A percentile compares a stretch with the other conserved stretches of the same genome.
Conservation (phyloP, 495 filamentous ascomycete species). For the Lepidopterella palustris region DNA sequence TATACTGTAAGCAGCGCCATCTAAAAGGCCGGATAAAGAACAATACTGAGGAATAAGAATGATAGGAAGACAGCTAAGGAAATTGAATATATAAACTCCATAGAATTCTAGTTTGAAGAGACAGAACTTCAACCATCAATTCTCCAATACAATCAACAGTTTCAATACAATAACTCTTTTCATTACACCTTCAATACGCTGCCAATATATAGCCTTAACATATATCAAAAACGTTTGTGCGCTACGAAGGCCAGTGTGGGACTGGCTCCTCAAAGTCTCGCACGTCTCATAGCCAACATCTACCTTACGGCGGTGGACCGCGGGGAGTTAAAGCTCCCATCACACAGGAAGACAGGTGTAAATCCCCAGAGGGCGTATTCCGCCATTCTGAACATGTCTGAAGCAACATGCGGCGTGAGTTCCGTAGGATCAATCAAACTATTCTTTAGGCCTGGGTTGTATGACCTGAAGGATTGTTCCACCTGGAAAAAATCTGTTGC, state of each 20-base stretch:
- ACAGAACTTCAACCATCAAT: no score
- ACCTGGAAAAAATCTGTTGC: constrained; percentile 24
- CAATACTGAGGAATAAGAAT: no score
- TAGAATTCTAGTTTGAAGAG: no score
- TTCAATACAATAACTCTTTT: no score
- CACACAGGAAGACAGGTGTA: constrained; percentile 17
- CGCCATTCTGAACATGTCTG: constrained; percentile 19
- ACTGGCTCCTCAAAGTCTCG: constrained; percentile 22
- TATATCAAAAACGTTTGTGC: constrained; percentile 35
- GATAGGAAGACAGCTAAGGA: no score
- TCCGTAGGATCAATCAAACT: constrained; percentile 29
- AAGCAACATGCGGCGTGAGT: constrained; percentile 35
- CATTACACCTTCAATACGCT: no score
- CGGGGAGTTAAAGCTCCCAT: constrained; percentile 20
- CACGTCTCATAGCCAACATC: constrained; percentile 30
- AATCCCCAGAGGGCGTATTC: constrained; percentile 36
- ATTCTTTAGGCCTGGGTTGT: constrained; percentile 20
- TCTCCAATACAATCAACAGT: no score
- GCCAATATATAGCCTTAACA: no score
- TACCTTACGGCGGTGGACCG: constrained; percentile 34
- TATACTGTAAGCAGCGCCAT: no score
- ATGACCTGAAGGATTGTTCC: constrained; percentile 1
- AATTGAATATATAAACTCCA: no score
- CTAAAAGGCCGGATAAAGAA: no score
- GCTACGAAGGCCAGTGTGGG: constrained; percentile 4